These are phyloP conservation scores for Fusarium irregulare DNA, from an alignment of 2,329 filamentous ascomycete species.

Conservation along the genomic window DNA sequence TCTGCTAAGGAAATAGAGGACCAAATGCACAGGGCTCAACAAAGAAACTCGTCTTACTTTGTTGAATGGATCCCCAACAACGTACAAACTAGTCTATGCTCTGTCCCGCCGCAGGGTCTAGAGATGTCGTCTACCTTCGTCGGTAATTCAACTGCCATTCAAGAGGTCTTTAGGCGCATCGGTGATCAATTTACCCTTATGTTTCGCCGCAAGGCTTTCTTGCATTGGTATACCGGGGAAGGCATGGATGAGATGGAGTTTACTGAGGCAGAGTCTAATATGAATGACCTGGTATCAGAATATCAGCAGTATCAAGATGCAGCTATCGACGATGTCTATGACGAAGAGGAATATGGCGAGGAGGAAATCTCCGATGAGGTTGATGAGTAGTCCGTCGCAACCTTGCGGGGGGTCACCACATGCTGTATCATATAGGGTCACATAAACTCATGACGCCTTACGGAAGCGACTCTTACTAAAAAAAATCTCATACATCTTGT, in stretches of 20 bases:
- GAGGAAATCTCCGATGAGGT: background rate
- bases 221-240: slow-evolving; percentile 98
- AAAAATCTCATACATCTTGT: too few species aligned
- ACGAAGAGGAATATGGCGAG: slow-evolving; percentile 34
- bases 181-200: slow-evolving; percentile 99
- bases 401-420: rapidly evolving
- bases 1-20: slow-evolving; percentile 99
- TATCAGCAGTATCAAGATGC: slow-evolving; percentile 99
- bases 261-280: slow-evolving; percentile 99
- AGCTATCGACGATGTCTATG: slow-evolving; percentile 85
- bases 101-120: slow-evolving; percentile 94
- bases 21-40: slow-evolving; percentile 99
- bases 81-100: slow-evolving; percentile 98
- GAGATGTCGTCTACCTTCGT: slow-evolving; percentile 99
- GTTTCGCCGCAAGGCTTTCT: slow-evolving; percentile 99
- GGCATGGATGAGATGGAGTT: slow-evolving; percentile 99
- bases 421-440: too few species aligned
- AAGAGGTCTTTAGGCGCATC: slow-evolving; percentile 99
- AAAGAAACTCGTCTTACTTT: slow-evolving; percentile 81
- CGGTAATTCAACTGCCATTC: slow-evolving; percentile 98
- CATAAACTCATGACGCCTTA: too few species aligned
- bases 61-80: slow-evolving; percentile 99
- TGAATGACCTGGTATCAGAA: slow-evolving; percentile 99
- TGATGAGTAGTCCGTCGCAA: background rate
- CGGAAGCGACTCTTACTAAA: too few species aligned